Evolutionary conservation across 1,139 yeast genomes (phyloP).

Genomic region (Saccharomycopsis phalli): DNA sequence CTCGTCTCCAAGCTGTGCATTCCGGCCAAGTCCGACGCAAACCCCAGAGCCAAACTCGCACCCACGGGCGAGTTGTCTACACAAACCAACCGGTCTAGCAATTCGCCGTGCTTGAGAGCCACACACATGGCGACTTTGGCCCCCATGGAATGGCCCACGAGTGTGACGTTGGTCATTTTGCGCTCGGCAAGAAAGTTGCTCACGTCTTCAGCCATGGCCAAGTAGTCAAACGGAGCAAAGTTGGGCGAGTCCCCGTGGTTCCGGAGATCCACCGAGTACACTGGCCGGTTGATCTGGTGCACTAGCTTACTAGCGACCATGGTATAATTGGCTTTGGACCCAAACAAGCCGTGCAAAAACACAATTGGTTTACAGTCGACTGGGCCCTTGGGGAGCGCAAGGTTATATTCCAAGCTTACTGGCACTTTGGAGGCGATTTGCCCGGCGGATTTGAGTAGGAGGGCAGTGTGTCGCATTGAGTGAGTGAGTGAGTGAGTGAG

Average conservation of each 20-base stretch:
- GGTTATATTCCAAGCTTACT: slow-evolving; percentile 15
- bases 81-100: slow-evolving; percentile 34
- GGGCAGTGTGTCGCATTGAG: too few relatives aligned
- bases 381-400: slow-evolving; percentile 9
- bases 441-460: too few relatives aligned
- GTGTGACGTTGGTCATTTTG: slow-evolving; percentile 27
- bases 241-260: slow-evolving; percentile 45
- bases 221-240: slow-evolving; percentile 37
- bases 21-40: slow-evolving; percentile 28
- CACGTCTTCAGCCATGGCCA: slow-evolving; percentile 37
- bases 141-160: slow-evolving; percentile 48
- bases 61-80: slow-evolving; percentile 42
- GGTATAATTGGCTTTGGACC: slow-evolving; percentile 35
- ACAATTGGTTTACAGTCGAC: slow-evolving; percentile 29
- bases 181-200: slow-evolving; percentile 28
- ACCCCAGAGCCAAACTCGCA: slow-evolving; percentile 26
- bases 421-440: slow-evolving; percentile 12
- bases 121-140: slow-evolving; percentile 45
- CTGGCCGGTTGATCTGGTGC: slow-evolving; percentile 28
- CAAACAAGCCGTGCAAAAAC: slow-evolving; percentile 44
- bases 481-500: too few relatives aligned
- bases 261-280: slow-evolving; percentile 40
- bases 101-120: slow-evolving; percentile 33
- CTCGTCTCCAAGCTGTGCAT: slow-evolving; percentile 30
- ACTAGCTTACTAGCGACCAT: slow-evolving; percentile 33